Evolutionary conservation across 305 asterid genomes (phyloP), one percentile per base, ranked within the genome.

Genomic region (Fraxinus ornus): DNA sequence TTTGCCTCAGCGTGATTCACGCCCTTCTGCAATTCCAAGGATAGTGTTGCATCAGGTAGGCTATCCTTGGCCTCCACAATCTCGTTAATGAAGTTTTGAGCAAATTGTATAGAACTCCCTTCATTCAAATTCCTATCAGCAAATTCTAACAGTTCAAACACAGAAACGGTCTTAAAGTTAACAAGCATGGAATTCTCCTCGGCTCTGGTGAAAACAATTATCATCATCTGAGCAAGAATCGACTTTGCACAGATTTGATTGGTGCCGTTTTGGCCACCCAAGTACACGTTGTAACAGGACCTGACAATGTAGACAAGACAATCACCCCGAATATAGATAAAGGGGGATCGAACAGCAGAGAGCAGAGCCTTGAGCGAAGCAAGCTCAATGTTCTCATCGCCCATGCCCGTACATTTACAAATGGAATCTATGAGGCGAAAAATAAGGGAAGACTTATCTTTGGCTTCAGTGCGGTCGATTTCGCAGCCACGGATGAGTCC

Each of bases 171-270:
- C 86, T 87, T 90, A 81, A 94, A 87, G 74, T 89, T 85, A 70
- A 88, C 92, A 10, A 81, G 78, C 91, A 88, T 83, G 79, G 94
- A 89, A 79, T 94, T 90, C 82, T 90, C 92, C 88, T 94, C 98
- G 12, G 87, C 97, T 83, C 99, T 89, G 82, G 97, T 83, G 93
- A 94, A 96, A 78, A 94, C 88, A 86, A 94, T 89, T 82, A 94
- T 78, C 98, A 94, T 93, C 97, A 94, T 96, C 90, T 96, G 99
- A 12, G 98, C 97, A 73, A 96, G 95, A 82, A 94, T 94, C 30
- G 98, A 86, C 91, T 96, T 96, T 2, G 99, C 99, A 87, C 99
- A 96, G 90, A 96, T 94, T 94, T 96, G 99, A 89, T 94, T 94
- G 88, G 99, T 96, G 52, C 99, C 99, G 81, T 87, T 96, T 84